phyloP scores from a whole-genome alignment of 176 grass and related monocot genomes.

The Neostapfia colusana region DNA sequence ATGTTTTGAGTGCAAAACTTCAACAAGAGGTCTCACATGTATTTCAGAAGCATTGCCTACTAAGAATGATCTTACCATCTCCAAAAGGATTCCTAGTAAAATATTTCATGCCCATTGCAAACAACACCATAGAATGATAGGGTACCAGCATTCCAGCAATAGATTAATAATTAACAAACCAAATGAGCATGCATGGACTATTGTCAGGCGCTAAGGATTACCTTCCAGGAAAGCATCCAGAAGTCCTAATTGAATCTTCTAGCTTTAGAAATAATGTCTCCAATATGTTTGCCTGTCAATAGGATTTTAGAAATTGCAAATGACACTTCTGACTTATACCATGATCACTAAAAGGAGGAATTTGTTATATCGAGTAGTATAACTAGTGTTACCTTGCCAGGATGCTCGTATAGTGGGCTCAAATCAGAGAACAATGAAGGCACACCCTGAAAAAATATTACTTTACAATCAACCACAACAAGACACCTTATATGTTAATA shows the following conservation, averaged over 20 bases:
- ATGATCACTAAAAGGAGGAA: slow-evolving; percentile 13
- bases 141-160: neutral
- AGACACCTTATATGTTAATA: slow-evolving; percentile 5
- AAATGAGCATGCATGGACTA: neutral
- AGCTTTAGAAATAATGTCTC: slow-evolving; percentile 93
- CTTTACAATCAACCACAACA: slow-evolving; percentile 6
- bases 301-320: slow-evolving; percentile 24
- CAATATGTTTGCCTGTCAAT: slow-evolving; percentile 76
- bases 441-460: slow-evolving; percentile 66
- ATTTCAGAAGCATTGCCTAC: neutral
- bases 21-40: slow-evolving; percentile 1
- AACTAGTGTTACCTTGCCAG: slow-evolving; percentile 79
- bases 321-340: slow-evolving; percentile 1
- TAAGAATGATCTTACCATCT: neutral
- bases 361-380: slow-evolving; percentile 16
- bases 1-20: neutral
- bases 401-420: slow-evolving; percentile 78
- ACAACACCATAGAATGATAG: slow-evolving; percentile 15
- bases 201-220: slow-evolving; percentile 42
- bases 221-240: slow-evolving; percentile 95
- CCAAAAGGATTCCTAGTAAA: slow-evolving; percentile 2
- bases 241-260: slow-evolving; percentile 72
- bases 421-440: slow-evolving; percentile 96
- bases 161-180: neutral
- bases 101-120: neutral